Evolutionary conservation across 371 early-diverging fungal species (phyloP), one percentile per base, ranked within the genome.

Genomic region (Mortierella polycephala): DNA sequence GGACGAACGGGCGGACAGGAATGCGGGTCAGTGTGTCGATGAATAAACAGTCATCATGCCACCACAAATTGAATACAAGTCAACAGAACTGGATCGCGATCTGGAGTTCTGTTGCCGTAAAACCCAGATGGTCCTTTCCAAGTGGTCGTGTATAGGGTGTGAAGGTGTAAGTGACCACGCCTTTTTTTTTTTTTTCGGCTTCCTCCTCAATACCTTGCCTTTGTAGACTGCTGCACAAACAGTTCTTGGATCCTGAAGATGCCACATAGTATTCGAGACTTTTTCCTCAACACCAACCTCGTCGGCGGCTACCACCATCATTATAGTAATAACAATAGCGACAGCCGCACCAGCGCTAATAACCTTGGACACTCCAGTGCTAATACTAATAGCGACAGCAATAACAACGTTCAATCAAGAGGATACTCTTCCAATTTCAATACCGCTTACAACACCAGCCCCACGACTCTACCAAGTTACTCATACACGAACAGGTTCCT

Each of bases 181-280:
- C 30, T 30, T 30, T 30, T 30, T 30, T 30, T 30, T 30, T 30
- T 30, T 30, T 30, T 30, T 30, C 37, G 39, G 23, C 14, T 55
- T 30, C 30, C 30, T 30, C 42, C 7, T 8, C 39, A 49, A 46
- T 61, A 18, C 55, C 40, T 23, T 54, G 44, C 10, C 45, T 14
- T 16, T 16, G 13, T 9, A n/a, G 46, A 16, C 37, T 30, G 60
- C 8, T 8, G 4, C 4, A 30, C 30, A 30, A 30, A 30, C 30
- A 30, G 4, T 4, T 4, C 30, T 30, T 30, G 30, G 30, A 30
- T 30, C 30, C 30, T 52, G 55, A 51, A 30, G 8, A 74, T 74
- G 69, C 74, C 69, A 11, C 74, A 74, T 23, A 73, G 63, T 59
- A 73, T 67, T 40, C 62, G 67, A 0, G 52, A 67, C 42, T 62